Base-by-base conservation (phyloP, 106 monocot genomes). In the Acorus calamus region DNA sequence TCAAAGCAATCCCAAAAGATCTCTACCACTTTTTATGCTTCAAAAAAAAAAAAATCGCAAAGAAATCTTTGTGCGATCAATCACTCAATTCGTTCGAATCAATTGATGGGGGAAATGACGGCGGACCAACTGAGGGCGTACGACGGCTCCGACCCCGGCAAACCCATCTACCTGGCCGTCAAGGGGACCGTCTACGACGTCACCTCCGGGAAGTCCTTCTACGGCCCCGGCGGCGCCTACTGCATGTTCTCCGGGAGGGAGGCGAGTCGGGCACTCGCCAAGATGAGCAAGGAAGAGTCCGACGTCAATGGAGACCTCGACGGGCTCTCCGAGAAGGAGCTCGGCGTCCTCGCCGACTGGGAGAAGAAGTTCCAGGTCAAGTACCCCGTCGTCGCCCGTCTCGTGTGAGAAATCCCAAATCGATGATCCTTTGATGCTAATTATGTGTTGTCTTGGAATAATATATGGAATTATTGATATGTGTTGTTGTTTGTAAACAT, bases 341-440 rank as follows among this genome's bases (percentile, higher is more conserved):
- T 75, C 8, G 75, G 76, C 45, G 82, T 87, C 6, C 89, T 94
- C 41, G 66, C 71, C 11, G 94, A 94, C 68, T 94, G 94, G 94
- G 90, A 82, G 82, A 86, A 76, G 61, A 94, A 90, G 71, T 94
- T 94, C 78, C 75, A 73, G 64, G 81, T 81, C 56, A 94, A 94
- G 78, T 94, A 94, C 70, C 86, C 90, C 44, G 82, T 90, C 64
- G 84, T 87, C 56, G 94, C 76, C 57, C 81, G 89, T 80, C 69
- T 94, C 62, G 53, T 28, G 28, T 28, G 28, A 28, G 28, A 28
- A 28, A 28, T 28, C 28, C 28, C 28, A 28, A 28, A 28, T 28
- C 28, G 28, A 28, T 28, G 28, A 28, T 28, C 28, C 28, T 28
- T 28, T 28, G 28, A 28, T 28, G 28, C 28, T 28, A 28, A 28